phyloP scores from a whole-genome alignment of 2,329 filamentous ascomycete genomes.

The Penicillium sclerotiorum region DNA sequence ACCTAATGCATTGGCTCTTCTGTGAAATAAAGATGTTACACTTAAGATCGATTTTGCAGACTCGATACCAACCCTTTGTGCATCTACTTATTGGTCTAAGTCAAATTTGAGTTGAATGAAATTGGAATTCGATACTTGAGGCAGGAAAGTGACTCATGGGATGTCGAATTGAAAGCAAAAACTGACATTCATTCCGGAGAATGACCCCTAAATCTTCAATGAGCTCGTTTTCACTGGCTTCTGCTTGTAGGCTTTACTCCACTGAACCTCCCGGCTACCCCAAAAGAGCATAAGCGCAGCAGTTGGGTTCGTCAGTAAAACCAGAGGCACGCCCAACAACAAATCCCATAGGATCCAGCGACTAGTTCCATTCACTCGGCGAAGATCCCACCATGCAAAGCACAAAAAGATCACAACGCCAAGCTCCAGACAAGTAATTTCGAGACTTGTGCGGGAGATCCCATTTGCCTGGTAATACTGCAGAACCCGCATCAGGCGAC shows the following conservation, averaged over 20 bases:
- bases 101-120: too few species aligned
- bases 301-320: background rate
- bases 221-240: background rate
- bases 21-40: conserved; percentile 13
- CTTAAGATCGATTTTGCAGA: too few species aligned
- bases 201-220: background rate
- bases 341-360: background rate
- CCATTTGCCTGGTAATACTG: background rate
- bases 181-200: too few species aligned
- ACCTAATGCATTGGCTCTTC: conserved; percentile 31
- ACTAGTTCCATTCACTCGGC: background rate
- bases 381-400: background rate
- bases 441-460: background rate
- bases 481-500: background rate
- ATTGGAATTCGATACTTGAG: too few species aligned
- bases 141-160: too few species aligned
- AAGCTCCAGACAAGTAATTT: background rate
- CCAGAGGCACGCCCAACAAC: background rate
- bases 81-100: too few species aligned
- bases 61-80: too few species aligned
- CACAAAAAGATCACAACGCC: background rate
- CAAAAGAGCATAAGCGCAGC: background rate
- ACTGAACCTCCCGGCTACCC: background rate
- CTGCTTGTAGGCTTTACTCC: background rate
- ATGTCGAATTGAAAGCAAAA: too few species aligned